Evolutionary conservation across 257 asterid genomes (phyloP), one percentile per base, ranked within the genome.

Genomic region (Linaria vulgaris): DNA sequence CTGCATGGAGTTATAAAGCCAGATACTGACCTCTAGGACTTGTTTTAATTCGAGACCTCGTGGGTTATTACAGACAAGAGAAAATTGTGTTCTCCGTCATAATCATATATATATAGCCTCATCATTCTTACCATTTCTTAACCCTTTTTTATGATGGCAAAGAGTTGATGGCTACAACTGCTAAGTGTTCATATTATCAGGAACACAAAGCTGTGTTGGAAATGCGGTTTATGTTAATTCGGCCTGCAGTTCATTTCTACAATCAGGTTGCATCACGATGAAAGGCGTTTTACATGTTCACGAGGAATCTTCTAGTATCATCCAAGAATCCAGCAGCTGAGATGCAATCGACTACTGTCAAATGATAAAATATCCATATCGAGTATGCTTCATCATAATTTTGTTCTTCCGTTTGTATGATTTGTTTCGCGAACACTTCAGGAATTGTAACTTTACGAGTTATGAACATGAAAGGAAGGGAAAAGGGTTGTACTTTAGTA

Each of bases 1-100:
- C 87, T 91, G 63, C 87, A 79, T 12, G 90, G 87, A 63, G 44
- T 91, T 21, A 82, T 91, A 71, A 88, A 79, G 76, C 98, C 96
- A 6, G 85, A 85, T 31, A 69, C 73, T 13, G 27, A 58, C 68
- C 59, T 66, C 67, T 75, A 69, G 72, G 55, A 50, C 31, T 48
- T 43, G 37, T 54, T 27, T n/a, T 63, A 31, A 51, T 22, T 43
- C 4, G n/a, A 41, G 68, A 69, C 69, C 31, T 30, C 61, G 49
- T 21, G 34, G 62, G 21, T 2, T 57, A 41, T 45, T 25, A 38
- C 56, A 13, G 24, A 48, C 51, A 38, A 24, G 46, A 12, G 20
- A 27, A 68, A 38, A 49, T 49, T 34, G 53, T 58, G 34, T 47
- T 46, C 45, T 37, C 50, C 41, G 17, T 11, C 17, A 44, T 61